These are phyloP conservation scores for Ophiocordyceps camponoti-rufipedis DNA, from an alignment of 2,329 filamentous ascomycete species.

Conservation along the genomic window DNA sequence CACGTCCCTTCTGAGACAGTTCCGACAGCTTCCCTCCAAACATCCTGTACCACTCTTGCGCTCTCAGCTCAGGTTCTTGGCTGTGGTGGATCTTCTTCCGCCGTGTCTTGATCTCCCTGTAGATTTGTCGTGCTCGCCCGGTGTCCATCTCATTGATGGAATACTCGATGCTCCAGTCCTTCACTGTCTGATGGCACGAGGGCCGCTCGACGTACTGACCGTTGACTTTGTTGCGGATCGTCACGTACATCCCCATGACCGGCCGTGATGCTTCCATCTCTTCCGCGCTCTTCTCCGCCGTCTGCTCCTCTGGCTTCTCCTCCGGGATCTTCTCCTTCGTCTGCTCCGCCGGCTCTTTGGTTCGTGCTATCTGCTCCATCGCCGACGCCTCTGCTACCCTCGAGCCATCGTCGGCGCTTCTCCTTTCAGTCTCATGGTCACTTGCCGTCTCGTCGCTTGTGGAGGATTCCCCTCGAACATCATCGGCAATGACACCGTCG, in stretches of 20 bases:
- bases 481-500: background rate
- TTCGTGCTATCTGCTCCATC: no score
- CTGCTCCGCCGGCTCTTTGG: background rate
- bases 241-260: slow-evolving; percentile 53
- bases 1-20: slow-evolving; percentile 33
- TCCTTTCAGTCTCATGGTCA: background rate
- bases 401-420: background rate
- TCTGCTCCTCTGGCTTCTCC: background rate
- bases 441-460: background rate
- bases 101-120: slow-evolving; percentile 35
- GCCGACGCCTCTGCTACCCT: no score
- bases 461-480: background rate
- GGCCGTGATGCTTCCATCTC: slow-evolving; percentile 9
- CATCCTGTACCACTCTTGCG: slow-evolving; percentile 25
- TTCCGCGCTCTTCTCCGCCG: background rate
- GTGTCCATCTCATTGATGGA: slow-evolving; percentile 43
- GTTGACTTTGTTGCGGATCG: slow-evolving; percentile 55
- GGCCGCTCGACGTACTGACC: slow-evolving; percentile 45
- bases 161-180: slow-evolving; percentile 64
- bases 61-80: slow-evolving; percentile 21
- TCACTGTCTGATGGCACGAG: slow-evolving; percentile 12
- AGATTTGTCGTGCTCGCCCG: slow-evolving; percentile 29
- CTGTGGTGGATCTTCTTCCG: slow-evolving; percentile 27
- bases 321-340: background rate
- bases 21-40: slow-evolving; percentile 21